Evolutionary conservation across 179 eudicot genomes (phyloP).

Genomic region (Beta macrorhiza): DNA sequence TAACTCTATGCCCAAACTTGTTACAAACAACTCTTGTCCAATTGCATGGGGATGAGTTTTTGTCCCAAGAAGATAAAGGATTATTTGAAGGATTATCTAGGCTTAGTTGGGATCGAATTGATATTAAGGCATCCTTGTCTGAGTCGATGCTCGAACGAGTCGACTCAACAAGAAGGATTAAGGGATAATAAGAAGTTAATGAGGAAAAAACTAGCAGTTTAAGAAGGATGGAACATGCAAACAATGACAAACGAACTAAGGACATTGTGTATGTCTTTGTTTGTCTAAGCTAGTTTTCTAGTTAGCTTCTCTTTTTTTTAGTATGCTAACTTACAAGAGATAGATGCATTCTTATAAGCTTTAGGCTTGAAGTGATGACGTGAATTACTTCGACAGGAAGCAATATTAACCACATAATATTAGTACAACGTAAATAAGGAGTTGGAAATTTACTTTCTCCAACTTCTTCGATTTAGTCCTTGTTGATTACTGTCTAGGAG

Average conservation of each 20-base stretch:
- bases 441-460: too few relatives aligned
- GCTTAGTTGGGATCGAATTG: conserved; percentile 42
- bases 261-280: conserved; percentile 4
- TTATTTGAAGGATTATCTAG: conserved; percentile 14
- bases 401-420: too few relatives aligned
- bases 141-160: conserved; percentile 29
- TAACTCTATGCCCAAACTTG: conserved; percentile 36
- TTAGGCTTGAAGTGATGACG: too few relatives aligned
- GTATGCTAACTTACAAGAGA: too few relatives aligned
- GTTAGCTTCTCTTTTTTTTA: too few relatives aligned
- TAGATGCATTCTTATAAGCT: too few relatives aligned
- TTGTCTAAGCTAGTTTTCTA: too few relatives aligned
- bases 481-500: too few relatives aligned
- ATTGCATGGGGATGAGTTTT: conserved; percentile 54
- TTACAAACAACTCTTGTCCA: conserved; percentile 58
- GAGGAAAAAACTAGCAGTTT: conserved; percentile 1
- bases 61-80: conserved; percentile 50
- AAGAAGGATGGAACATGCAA: background rate
- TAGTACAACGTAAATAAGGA: too few relatives aligned
- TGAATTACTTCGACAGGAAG: too few relatives aligned
- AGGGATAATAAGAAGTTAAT: conserved; percentile 1
- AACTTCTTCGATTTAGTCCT: too few relatives aligned
- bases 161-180: conserved; percentile 13
- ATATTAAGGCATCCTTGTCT: conserved; percentile 53
- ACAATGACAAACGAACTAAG: background rate